Evolutionary conservation across 352 stramenopile genomes (phyloP), one percentile per base, ranked within the genome.

Genomic region (Phytophthora constricta): DNA sequence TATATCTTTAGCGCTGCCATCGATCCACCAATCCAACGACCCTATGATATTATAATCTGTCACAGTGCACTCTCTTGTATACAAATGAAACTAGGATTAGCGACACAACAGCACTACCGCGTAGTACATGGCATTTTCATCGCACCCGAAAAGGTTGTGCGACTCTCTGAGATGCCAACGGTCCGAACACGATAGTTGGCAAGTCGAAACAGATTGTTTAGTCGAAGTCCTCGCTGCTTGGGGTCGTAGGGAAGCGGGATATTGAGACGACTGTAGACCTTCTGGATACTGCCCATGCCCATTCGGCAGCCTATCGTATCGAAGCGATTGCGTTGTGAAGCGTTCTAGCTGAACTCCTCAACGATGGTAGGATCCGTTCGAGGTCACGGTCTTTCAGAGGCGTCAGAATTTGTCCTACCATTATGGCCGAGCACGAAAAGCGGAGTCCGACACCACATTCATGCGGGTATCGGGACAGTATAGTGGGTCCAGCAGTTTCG

Each of bases 401-500:
- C n/a, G 43, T 50, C 20, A 50, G 20, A 28, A 50, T 50, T n/a
- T n/a, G 43, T 4, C 43, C 43, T 17, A n/a, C 5, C 43, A 28
- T 50, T 3, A n/a, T 5, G 5, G 22, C 16, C 5, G 19, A 31
- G n/a, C 43, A 50, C 20, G 43, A n/a, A 63, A 55, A 19, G 43
- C 55, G 7, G 55, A 63, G 27, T 63, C 55, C 4, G 41, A 43
- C 2, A 63, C 42, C 11, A 63, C 55, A 34, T 46, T 46, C 25
- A 46, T 33, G 3, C 42, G 8, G 17, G 22, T 27, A 28, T 46
- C 22, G 10, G 33, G 19, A 20, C 41, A 54, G 11, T 37, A n/a
- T 9, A 43, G 54, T 14, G 25, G 23, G 28, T 55, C 42, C 20
- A 63, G 19, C 1, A 63, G 25, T 5, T 42, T 55, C 5, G 17